Percentiles rank a stretch among this genome's conserved stretches.
Conservation (phyloP, 495 filamentous ascomycete species). For the Neurospora pannonica region DNA sequence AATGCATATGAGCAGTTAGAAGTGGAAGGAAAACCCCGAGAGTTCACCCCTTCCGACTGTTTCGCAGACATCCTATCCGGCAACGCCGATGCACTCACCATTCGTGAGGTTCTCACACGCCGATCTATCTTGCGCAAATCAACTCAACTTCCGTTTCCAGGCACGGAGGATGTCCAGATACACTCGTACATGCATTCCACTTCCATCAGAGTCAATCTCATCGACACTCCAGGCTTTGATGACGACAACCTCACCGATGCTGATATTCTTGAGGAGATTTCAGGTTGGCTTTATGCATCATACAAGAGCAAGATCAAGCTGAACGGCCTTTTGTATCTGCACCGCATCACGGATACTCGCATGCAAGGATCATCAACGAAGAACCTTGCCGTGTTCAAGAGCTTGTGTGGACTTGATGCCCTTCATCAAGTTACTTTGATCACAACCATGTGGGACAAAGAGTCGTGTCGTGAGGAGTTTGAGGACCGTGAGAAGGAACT, state of each 20-base stretch:
- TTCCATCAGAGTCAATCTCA: slow-evolving; percentile 3
- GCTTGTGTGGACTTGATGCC: slow-evolving; percentile 29
- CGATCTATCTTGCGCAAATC: too few relatives aligned
- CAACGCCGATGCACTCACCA: too few relatives aligned
- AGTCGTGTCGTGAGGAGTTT: not conserved
- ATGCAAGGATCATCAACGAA: slow-evolving; percentile 27
- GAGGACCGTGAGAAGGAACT: slow-evolving; percentile 23
- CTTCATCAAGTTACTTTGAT: slow-evolving; percentile 28
- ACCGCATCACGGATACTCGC: slow-evolving; percentile 30
- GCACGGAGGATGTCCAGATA: slow-evolving; percentile 1
- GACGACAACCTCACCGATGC: slow-evolving; percentile 24
- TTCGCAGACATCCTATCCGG: too few relatives aligned
- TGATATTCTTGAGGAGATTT: slow-evolving; percentile 29
- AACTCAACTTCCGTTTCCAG: too few relatives aligned
- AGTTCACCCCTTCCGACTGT: too few relatives aligned
- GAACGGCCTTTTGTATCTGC: slow-evolving; percentile 32
- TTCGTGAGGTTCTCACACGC: too few relatives aligned
- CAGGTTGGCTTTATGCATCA: too few relatives aligned
- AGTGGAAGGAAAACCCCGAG: too few relatives aligned
- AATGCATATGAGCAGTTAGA: too few relatives aligned
- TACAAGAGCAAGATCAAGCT: too few relatives aligned
- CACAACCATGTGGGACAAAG: slow-evolving; percentile 33
- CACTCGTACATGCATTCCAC: not conserved
- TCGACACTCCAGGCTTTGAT: slow-evolving; percentile 37
- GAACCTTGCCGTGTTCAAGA: slow-evolving; percentile 34